Conservation (phyloP, 768 basidiomycete species). For the Lactifluus pinguis region DNA sequence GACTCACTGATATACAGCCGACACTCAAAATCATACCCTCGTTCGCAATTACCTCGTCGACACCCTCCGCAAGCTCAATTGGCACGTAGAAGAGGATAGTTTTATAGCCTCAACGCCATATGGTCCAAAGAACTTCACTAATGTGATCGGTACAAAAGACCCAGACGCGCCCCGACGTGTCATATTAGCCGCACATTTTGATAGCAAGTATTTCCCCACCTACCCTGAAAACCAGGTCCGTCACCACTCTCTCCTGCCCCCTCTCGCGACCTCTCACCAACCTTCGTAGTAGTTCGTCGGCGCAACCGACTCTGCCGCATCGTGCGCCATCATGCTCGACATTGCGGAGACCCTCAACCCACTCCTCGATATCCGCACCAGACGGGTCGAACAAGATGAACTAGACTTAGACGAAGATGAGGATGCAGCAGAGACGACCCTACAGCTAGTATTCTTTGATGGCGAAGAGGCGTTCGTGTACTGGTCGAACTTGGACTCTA, state of each 20-base stretch:
- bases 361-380: constrained; percentile 51
- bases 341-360: constrained; percentile 77
- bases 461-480: constrained; percentile 92
- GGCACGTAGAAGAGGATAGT: constrained; percentile 81
- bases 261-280: not conserved
- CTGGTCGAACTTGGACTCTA: constrained; percentile 86
- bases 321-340: constrained; percentile 91
- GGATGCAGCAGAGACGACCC: constrained; percentile 70
- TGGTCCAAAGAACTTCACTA: constrained; percentile 72
- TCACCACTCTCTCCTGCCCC: not conserved
- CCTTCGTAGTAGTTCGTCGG: constrained; percentile 69
- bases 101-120: constrained; percentile 78
- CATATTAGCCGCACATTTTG: constrained; percentile 86
- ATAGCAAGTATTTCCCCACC: constrained; percentile 77
- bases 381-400: constrained; percentile 41
- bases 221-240: constrained; percentile 70
- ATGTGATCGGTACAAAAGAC: constrained; percentile 93
- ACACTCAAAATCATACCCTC: constrained; percentile 66
- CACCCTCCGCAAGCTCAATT: constrained; percentile 60
- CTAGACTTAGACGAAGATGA: constrained; percentile 59
- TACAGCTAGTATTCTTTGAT: constrained; percentile 93
- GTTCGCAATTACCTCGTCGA: constrained; percentile 78
- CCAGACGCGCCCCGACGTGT: constrained; percentile 74
- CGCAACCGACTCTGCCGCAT: constrained; percentile 93
- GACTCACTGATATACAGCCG: constrained; percentile 34